Base-by-base conservation (phyloP, 106 monocot species). In the Apostasia shenzhenica region DNA sequence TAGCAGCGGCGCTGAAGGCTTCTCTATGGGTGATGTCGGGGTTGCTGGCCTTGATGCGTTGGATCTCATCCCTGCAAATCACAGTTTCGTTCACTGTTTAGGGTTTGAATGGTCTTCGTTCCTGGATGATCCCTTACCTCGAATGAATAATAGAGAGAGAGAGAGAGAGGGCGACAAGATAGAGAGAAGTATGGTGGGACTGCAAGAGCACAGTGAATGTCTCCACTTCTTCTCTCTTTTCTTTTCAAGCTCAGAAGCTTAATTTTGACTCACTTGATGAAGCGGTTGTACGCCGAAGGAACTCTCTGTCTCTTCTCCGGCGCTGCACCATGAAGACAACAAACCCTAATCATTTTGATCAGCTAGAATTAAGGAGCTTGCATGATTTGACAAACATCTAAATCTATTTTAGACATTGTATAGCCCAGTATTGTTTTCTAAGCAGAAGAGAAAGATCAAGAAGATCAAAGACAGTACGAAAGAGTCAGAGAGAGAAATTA, bases 281-380 rank as follows among this genome's bases (percentile, higher is more conserved):
- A 99, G 5, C 99, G 84, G 81, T 99, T 99, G 81, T 99, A 99
- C 2, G 99, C 99, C 45, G 99, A 99, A 1, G 99, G 99, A 54
- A 99, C 99, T 76, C 99, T 87, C 81, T 99, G 99, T 80, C 99
- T 80, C 80, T 99, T 99, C 90, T 99, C 99, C 14, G 99, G 99
- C 77, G 99, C 99, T 99, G 85, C 72, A 82, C 56, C 37, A 13
- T 14, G 5, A 47, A 47, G 48, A 47, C 65, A 65, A 14, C 47
- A 12, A n/a, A 49, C 14, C 14, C 8, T 50, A 8, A 5, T 50
- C 50, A 50, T 8, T 50, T 50, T 26, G 26, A 50, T 50, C 8
- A 50, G 50, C 6, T 50, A 50, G 50, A 8, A 50, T 50, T 26
- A 59, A 39, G 40, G 59, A 14, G 14, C 37, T 37, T 38, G 39